These are phyloP conservation scores for Aureobasidium subglaciale DNA, from an alignment of 2,329 filamentous ascomycete genomes.

Conservation along the genomic window DNA sequence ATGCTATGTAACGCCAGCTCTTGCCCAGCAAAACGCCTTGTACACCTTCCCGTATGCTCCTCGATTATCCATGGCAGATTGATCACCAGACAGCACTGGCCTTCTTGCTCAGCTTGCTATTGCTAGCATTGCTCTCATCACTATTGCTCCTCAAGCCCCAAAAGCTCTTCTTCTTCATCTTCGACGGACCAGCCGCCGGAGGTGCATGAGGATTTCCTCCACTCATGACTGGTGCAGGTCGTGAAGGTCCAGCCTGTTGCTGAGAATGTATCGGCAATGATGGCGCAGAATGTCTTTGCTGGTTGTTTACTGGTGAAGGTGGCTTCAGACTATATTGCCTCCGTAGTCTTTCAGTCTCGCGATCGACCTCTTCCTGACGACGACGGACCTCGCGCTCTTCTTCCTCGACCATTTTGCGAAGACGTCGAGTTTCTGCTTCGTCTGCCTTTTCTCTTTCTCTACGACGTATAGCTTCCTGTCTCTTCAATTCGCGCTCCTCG, in stretches of 20 bases:
- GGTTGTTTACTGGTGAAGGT: not conserved
- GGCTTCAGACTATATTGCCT: conserved; percentile 54
- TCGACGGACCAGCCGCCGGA: conserved; percentile 18
- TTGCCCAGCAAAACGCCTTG: too few relatives aligned
- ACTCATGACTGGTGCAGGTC: conserved; percentile 28
- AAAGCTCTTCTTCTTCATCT: conserved; percentile 32
- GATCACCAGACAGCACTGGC: conserved; percentile 20
- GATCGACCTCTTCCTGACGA: conserved; percentile 51
- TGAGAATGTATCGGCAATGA: conserved; percentile 14
- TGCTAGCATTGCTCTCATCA: conserved; percentile 19
- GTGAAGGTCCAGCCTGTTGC: conserved; percentile 18
- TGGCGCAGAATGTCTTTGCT: conserved; percentile 16
- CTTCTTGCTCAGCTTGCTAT: conserved; percentile 20
- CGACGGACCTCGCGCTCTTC: conserved; percentile 56
- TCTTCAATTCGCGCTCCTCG: conserved; percentile 32
- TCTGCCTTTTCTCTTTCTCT: conserved; percentile 53
- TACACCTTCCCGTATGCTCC: too few relatives aligned
- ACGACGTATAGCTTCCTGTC: conserved; percentile 42
- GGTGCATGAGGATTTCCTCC: conserved; percentile 23
- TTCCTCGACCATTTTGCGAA: conserved; percentile 58
- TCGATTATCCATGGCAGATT: not conserved
- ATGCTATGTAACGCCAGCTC: too few relatives aligned
- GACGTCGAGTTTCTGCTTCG: conserved; percentile 50
- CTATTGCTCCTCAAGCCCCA: conserved; percentile 30
- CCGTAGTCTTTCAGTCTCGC: conserved; percentile 69